Conservation (phyloP, 768 basidiomycete species). For the Naganishia randhawae region DNA sequence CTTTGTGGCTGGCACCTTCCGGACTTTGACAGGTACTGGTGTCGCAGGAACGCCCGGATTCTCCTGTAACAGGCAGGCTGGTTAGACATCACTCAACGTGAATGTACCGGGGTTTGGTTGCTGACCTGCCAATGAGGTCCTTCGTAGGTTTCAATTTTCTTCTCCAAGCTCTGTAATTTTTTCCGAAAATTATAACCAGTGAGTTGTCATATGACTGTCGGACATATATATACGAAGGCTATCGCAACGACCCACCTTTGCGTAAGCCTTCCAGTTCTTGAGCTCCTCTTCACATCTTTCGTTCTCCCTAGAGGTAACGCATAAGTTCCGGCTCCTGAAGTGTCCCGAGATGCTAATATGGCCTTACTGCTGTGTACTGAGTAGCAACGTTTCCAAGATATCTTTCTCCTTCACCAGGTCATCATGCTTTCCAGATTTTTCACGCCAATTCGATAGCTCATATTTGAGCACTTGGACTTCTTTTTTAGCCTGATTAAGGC, state of each 20-base stretch:
- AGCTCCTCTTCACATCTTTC: slow-evolving; percentile 26
- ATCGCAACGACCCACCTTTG: slow-evolving; percentile 10
- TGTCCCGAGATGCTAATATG: too few relatives aligned
- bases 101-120: not conserved
- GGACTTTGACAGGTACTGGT: slow-evolving; percentile 12
- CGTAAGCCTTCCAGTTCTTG: slow-evolving; percentile 21
- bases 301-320: slow-evolving; percentile 27
- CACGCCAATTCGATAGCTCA: not conserved
- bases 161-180: slow-evolving; percentile 9
- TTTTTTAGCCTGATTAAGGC: not conserved
- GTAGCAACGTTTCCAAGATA: not conserved
- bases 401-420: slow-evolving; percentile 17
- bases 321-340: too few relatives aligned
- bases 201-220: not conserved
- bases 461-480: not conserved
- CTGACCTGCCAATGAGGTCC: slow-evolving; percentile 25
- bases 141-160: slow-evolving; percentile 14
- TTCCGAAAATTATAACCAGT: too few relatives aligned
- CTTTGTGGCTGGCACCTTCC: not conserved
- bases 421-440: not conserved
- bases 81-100: not conserved
- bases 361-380: slow-evolving; percentile 18
- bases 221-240: not conserved
- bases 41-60: slow-evolving; percentile 16
- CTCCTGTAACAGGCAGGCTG: not conserved